phyloP scores from a whole-genome alignment of 805 yeast genomes.

The Komagataella pseudopastoris region DNA sequence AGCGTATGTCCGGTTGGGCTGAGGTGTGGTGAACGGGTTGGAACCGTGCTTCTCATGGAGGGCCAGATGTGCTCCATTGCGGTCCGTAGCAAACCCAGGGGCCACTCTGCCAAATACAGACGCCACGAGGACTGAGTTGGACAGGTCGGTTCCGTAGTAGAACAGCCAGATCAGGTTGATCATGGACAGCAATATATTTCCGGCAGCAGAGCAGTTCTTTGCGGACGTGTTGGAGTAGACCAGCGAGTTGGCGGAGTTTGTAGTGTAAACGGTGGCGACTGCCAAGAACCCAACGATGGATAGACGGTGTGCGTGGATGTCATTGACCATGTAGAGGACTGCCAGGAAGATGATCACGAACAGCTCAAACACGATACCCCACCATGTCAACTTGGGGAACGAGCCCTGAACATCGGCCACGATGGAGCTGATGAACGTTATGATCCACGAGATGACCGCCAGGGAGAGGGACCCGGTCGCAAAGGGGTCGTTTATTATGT shows the following conservation, averaged over 20 bases:
- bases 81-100: constrained; percentile 74
- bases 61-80: constrained; percentile 75
- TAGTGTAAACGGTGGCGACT: constrained; percentile 70
- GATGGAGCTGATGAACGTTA: constrained; percentile 80
- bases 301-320: constrained; percentile 55
- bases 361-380: constrained; percentile 83
- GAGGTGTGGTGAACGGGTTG: not conserved
- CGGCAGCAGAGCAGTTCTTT: constrained; percentile 83
- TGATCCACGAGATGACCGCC: constrained; percentile 69
- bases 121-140: not conserved
- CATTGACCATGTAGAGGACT: constrained; percentile 41
- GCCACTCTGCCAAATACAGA: not conserved
- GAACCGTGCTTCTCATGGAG: constrained; percentile 16
- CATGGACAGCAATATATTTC: constrained; percentile 73
- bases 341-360: constrained; percentile 38
- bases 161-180: constrained; percentile 76
- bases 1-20: constrained; percentile 6
- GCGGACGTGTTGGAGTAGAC: constrained; percentile 57
- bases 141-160: constrained; percentile 70
- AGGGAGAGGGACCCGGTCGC: constrained; percentile 72
- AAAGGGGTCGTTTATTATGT: constrained; percentile 42
- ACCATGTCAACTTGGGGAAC: constrained; percentile 87
- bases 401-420: constrained; percentile 27
- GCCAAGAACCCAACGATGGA: constrained; percentile 44
- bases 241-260: constrained; percentile 71